Evolutionary conservation across 2,329 filamentous ascomycete species (phyloP), one percentile per base, ranked within the genome.

Genomic region (Aspergillus ibericus): DNA sequence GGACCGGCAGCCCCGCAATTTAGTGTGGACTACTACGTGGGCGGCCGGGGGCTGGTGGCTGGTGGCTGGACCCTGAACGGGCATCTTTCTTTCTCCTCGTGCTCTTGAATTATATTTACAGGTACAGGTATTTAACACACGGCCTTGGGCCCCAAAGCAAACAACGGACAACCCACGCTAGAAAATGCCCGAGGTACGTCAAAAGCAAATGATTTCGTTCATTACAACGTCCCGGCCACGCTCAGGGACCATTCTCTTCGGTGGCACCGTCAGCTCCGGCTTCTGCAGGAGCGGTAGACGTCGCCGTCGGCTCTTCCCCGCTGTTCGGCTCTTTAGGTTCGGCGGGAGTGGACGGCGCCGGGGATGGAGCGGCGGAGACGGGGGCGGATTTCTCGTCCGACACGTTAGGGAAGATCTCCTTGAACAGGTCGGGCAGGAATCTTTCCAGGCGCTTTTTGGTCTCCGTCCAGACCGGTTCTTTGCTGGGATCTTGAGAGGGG

Each of bases 371-470:
- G 8, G 22, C 35, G n/a, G 50, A 51, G 32, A 38, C 38, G 10
- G 55, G 55, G 6, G 25, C 40, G 5, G 49, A 38, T 29, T 20
- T 34, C 22, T 38, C 29, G 8, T 56, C 25, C 9, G 55, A 57
- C 6, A 36, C 44, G 10, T 68, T 62, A 7, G 72, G 85, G 70
- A 87, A 87, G 32, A 87, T 73, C 67, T 87, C 85, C 9, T 71
- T 69, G 70, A 87, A 84, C 36, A 88, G 72, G 38, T 81, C 78
- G 0, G 86, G 86, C 62, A 88, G 71, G 70, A 88, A 87, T 15
- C 84, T 73, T 53, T 85, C 83, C 48, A 88, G 77, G 32, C 83
- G 77, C 65, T 82, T 83, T 73, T 81, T 82, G 12, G 85, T 88
- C 74, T 88, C 85, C 6, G 72, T 73, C 86, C 86, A 88, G 36